Percentiles rank a stretch among this genome's conserved stretches.
These are phyloP conservation scores for Aspergillus bombycis DNA, from an alignment of 2,329 filamentous ascomycete species.

Conservation along the genomic window DNA sequence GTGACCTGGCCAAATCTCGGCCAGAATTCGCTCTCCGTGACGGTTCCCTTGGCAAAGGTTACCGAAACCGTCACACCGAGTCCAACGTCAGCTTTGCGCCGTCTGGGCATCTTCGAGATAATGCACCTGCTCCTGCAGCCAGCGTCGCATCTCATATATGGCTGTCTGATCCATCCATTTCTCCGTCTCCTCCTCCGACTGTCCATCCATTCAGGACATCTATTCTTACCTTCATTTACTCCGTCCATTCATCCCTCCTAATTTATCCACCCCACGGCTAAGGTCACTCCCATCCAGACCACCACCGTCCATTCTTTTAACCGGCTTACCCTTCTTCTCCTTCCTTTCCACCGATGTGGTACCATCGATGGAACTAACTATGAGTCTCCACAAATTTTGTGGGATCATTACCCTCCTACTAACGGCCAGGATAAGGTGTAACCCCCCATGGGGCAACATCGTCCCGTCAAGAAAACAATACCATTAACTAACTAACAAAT, in stretches of 20 bases:
- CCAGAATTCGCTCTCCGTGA: neutral
- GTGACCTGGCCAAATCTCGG: constrained; percentile 6
- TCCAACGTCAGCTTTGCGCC: too few species aligned
- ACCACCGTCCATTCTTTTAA: neutral
- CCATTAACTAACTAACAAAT: constrained; percentile 4
- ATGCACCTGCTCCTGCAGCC: constrained; percentile 1
- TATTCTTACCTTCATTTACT: neutral
- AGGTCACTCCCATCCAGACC: neutral
- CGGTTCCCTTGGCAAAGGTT: neutral
- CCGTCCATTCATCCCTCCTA: neutral
- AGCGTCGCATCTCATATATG: neutral
- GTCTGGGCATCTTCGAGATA: neutral
- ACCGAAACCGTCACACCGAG: constrained; percentile 8
- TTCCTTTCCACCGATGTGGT: constrained; percentile 1
- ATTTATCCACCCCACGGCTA: neutral
- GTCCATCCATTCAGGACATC: neutral
- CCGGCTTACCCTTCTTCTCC: neutral
- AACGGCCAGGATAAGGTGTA: neutral
- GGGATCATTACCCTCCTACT: neutral
- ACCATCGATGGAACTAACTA: neutral
- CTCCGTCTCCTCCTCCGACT: too few species aligned
- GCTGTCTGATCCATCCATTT: neutral
- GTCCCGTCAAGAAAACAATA: constrained; percentile 4
- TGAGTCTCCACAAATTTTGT: neutral
- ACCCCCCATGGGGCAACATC: neutral